A percentile compares a stretch with the other conserved stretches of the same genome.
phyloP scores from a whole-genome alignment of 352 stramenopile species.

The Phytophthora vignae region DNA sequence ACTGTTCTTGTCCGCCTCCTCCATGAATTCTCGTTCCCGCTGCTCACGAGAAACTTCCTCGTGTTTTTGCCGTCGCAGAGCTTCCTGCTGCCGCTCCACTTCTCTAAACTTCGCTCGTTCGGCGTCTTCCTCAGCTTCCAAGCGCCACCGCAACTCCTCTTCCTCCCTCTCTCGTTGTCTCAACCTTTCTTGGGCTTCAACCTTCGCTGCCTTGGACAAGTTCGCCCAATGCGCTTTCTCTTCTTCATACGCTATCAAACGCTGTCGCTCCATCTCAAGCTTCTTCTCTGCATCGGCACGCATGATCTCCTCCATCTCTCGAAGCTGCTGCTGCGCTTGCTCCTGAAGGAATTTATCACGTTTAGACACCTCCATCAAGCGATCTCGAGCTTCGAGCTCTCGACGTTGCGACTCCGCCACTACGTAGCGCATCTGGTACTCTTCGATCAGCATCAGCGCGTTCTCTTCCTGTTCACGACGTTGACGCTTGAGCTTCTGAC shows the following conservation, averaged over 20 bases:
- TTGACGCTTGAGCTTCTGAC: constrained; percentile 31
- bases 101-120: constrained; percentile 10
- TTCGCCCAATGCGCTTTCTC: constrained; percentile 33
- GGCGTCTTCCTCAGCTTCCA: constrained; percentile 21
- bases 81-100: constrained; percentile 24
- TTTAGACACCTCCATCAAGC: constrained; percentile 47
- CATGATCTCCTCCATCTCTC: constrained; percentile 37
- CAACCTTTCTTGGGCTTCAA: constrained; percentile 31
- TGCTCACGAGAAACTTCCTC: constrained; percentile 50
- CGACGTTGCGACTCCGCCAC: constrained; percentile 52
- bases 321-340: constrained; percentile 34
- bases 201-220: constrained; percentile 28
- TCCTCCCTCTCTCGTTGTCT: constrained; percentile 27
- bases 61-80: constrained; percentile 39
- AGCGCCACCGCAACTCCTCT: constrained; percentile 26
- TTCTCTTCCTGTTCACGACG: constrained; percentile 58
- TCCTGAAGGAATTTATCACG: constrained; percentile 45
- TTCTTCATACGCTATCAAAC: constrained; percentile 22
- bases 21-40: constrained; percentile 46
- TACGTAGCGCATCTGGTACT: constrained; percentile 62
- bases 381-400: constrained; percentile 36
- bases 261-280: constrained; percentile 42
- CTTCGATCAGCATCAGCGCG: constrained; percentile 62
- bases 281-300: constrained; percentile 30
- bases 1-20: constrained; percentile 45